These are phyloP conservation scores for Protomyces pachydermus DNA, from an alignment of 1,139 yeast genomes.

Conservation along the genomic window DNA sequence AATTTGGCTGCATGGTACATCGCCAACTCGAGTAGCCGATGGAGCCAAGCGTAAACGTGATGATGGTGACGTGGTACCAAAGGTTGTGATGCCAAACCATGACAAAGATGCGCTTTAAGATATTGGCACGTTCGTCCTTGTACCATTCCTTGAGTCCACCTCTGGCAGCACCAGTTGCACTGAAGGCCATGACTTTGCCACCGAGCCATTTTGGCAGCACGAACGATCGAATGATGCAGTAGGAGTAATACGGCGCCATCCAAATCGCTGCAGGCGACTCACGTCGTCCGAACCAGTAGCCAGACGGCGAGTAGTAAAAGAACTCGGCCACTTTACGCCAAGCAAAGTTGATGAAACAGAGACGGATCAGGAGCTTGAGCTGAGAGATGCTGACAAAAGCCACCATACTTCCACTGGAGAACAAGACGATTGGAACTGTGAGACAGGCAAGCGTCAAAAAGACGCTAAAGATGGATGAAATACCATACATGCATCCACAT, in stretches of 20 bases:
- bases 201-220: conserved; percentile 7
- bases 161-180: neutral
- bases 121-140: neutral
- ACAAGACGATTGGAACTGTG: conserved; percentile 1
- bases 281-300: conserved; percentile 1
- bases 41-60: neutral
- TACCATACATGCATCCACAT: neutral
- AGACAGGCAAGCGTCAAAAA: neutral
- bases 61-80: neutral
- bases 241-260: conserved; percentile 1
- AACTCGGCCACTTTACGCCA: neutral
- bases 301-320: conserved; percentile 1
- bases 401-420: conserved; percentile 10
- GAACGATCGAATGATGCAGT: conserved; percentile 3
- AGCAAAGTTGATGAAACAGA: neutral
- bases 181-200: conserved; percentile 1
- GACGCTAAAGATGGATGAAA: conserved; percentile 4
- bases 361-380: neutral
- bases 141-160: neutral
- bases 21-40: neutral
- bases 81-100: neutral
- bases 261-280: conserved; percentile 3
- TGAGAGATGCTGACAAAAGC: neutral
- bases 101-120: neutral
- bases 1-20: neutral